Conservation (phyloP, 495 filamentous ascomycete genomes). For the Cercophora scortea region DNA sequence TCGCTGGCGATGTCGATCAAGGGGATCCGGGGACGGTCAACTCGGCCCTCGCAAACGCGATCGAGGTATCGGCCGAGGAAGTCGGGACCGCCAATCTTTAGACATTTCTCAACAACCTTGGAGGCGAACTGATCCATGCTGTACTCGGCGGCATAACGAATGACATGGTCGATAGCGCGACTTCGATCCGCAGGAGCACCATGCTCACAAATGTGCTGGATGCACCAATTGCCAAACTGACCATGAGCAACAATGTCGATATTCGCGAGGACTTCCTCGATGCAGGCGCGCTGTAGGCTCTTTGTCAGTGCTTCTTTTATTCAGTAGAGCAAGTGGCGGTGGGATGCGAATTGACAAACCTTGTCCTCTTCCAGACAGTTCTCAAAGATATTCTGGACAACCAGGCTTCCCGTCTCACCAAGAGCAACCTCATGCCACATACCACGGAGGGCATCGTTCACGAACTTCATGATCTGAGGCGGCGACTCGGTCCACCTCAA, state of each 20-base stretch:
- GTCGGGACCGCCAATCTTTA: slow-evolving; percentile 89
- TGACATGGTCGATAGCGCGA: slow-evolving; percentile 88
- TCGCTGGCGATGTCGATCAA: slow-evolving; percentile 97
- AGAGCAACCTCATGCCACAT: slow-evolving; percentile 99
- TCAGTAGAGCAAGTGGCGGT: neutral
- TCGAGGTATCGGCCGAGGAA: slow-evolving; percentile 91
- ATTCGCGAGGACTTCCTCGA: slow-evolving; percentile 88
- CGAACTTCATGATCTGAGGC: slow-evolving; percentile 96
- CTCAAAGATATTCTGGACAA: slow-evolving; percentile 99
- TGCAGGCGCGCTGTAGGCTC: slow-evolving; percentile 70
- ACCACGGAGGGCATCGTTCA: slow-evolving; percentile 88
- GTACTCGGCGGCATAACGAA: slow-evolving; percentile 87
- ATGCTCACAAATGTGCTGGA: slow-evolving; percentile 98
- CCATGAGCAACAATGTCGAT: slow-evolving; percentile 94
- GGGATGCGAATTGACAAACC: slow-evolving; percentile 39
- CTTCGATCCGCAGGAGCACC: slow-evolving; percentile 85
- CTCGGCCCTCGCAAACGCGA: slow-evolving; percentile 82
- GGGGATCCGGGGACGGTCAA: slow-evolving; percentile 89
- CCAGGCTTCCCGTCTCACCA: slow-evolving; percentile 92
- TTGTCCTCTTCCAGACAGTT: slow-evolving; percentile 99
- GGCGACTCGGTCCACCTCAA: slow-evolving; percentile 90
- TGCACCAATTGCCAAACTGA: slow-evolving; percentile 99
- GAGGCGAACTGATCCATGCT: slow-evolving; percentile 99
- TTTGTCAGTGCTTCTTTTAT: slow-evolving; percentile 25
- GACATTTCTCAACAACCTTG: slow-evolving; percentile 97